A percentile compares a stretch with the other conserved stretches of the same genome.
These are phyloP conservation scores for Jamesozyma gamospora DNA, from an alignment of 805 yeast species.

Conservation along the genomic window DNA sequence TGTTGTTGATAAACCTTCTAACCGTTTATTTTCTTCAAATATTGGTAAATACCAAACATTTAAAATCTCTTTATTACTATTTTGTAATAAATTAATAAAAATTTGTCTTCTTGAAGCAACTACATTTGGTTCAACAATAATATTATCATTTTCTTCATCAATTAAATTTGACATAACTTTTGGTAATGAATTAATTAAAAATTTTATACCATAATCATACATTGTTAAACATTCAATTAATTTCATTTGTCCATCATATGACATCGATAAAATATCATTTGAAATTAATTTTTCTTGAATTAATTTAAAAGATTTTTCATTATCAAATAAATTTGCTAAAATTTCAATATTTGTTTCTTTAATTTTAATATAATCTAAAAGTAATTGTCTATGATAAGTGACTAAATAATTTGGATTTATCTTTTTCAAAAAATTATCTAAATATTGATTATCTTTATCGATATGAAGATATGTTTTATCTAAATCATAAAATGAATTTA, in stretches of 20 bases:
- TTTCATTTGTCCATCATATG: conserved; percentile 27
- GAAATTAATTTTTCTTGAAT: conserved; percentile 14
- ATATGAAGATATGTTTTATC: conserved; percentile 17
- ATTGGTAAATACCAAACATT: conserved; percentile 22
- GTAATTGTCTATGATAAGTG: conserved; percentile 6
- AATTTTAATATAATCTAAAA: conserved; percentile 9
- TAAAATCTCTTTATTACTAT: conserved; percentile 8
- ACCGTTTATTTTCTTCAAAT: conserved; percentile 10
- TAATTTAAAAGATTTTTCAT: conserved; percentile 13
- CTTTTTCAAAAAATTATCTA: conserved; percentile 19
- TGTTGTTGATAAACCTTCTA: neutral
- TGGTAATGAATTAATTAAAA: conserved; percentile 14
- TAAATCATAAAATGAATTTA: conserved; percentile 7
- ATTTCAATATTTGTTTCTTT: conserved; percentile 16
- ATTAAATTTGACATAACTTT: conserved; percentile 20
- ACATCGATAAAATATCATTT: conserved; percentile 16
- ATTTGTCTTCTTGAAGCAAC: conserved; percentile 16
- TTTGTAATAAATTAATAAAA: conserved; percentile 16
- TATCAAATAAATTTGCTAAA: conserved; percentile 18
- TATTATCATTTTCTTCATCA: conserved; percentile 8
- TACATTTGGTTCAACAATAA: conserved; percentile 20
- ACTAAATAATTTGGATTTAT: conserved; percentile 24
- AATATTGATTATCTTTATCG: conserved; percentile 7
- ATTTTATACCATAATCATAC: conserved; percentile 12
- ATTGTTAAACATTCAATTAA: conserved; percentile 19